phyloP scores from a whole-genome alignment of 805 yeast genomes.

The Scheffersomyces amazonensis region DNA sequence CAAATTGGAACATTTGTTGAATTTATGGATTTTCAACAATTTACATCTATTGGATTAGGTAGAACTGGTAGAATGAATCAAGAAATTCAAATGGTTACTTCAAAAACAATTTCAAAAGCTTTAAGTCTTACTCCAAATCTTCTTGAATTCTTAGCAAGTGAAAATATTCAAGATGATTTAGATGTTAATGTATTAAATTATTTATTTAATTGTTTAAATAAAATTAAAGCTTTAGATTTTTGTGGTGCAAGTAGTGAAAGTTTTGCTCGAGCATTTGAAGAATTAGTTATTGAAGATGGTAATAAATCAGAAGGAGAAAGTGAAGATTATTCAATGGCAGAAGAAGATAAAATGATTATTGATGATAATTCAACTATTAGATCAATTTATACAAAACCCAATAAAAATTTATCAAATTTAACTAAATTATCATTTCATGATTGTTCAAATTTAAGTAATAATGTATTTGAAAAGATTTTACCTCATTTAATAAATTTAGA shows the following conservation, averaged over 20 bases:
- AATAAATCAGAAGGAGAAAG: slow-evolving; percentile 7
- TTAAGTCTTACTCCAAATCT: slow-evolving; percentile 63
- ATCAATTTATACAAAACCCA: background rate
- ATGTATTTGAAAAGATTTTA: slow-evolving; percentile 53
- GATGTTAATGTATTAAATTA: slow-evolving; percentile 53
- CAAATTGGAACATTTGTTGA: slow-evolving; percentile 61
- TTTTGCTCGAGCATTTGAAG: slow-evolving; percentile 59
- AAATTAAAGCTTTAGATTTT: slow-evolving; percentile 72
- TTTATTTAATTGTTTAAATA: slow-evolving; percentile 52
- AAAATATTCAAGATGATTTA: slow-evolving; percentile 81
- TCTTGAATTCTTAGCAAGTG: slow-evolving; percentile 78
- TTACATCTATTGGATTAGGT: slow-evolving; percentile 87
- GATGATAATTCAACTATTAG: slow-evolving; percentile 1
- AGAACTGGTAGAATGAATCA: slow-evolving; percentile 86
- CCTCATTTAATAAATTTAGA: slow-evolving; percentile 55
- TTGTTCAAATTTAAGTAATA: slow-evolving; percentile 71
- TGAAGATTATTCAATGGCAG: slow-evolving; percentile 8
- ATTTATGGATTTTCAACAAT: slow-evolving; percentile 81
- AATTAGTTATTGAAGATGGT: slow-evolving; percentile 23
- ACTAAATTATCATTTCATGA: slow-evolving; percentile 76
- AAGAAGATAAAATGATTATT: slow-evolving; percentile 3
- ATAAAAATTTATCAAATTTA: slow-evolving; percentile 10
- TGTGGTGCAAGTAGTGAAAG: slow-evolving; percentile 77
- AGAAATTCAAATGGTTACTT: slow-evolving; percentile 87
- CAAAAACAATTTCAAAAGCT: slow-evolving; percentile 64